Conservation (phyloP, 2,329 filamentous ascomycete genomes). For the Dothiorella sarmentorum region DNA sequence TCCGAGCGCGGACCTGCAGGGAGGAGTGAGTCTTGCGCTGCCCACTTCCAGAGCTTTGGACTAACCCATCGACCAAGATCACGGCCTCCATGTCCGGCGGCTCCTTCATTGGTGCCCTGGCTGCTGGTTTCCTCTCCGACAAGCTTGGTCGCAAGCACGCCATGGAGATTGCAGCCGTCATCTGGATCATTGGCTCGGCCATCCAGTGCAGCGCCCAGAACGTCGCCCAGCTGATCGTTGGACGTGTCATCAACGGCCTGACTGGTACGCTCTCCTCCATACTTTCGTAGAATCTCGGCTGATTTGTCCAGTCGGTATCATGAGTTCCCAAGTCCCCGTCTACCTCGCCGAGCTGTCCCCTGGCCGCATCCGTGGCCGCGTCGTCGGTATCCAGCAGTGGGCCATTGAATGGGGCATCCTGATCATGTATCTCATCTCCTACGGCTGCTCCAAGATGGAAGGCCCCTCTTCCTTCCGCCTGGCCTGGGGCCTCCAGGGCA, state of each 20-base stretch:
- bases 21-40: conserved; percentile 34
- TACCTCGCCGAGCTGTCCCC: conserved; percentile 46
- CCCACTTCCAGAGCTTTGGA: not conserved
- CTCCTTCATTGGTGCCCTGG: conserved; percentile 46
- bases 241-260: conserved; percentile 46
- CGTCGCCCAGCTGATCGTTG: conserved; percentile 41
- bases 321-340: conserved; percentile 44
- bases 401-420: conserved; percentile 42
- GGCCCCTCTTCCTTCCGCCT: conserved; percentile 39
- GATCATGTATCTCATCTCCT: conserved; percentile 57
- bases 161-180: conserved; percentile 32
- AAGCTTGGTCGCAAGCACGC: conserved; percentile 43
- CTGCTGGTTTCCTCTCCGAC: conserved; percentile 51
- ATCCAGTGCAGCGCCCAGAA: conserved; percentile 18
- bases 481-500: conserved; percentile 43
- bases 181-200: conserved; percentile 36
- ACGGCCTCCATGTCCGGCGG: conserved; percentile 49
- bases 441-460: conserved; percentile 56
- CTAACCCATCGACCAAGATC: conserved; percentile 29
- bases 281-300: too few relatives aligned
- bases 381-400: conserved; percentile 45
- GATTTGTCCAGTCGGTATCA: conserved; percentile 37
- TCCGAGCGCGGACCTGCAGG: conserved; percentile 47
- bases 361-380: conserved; percentile 41
- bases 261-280: too few relatives aligned